Percentiles rank a stretch among this genome's conserved stretches.
Conservation (phyloP, 345 rosid species). For the Sisymbrium altissimum region DNA sequence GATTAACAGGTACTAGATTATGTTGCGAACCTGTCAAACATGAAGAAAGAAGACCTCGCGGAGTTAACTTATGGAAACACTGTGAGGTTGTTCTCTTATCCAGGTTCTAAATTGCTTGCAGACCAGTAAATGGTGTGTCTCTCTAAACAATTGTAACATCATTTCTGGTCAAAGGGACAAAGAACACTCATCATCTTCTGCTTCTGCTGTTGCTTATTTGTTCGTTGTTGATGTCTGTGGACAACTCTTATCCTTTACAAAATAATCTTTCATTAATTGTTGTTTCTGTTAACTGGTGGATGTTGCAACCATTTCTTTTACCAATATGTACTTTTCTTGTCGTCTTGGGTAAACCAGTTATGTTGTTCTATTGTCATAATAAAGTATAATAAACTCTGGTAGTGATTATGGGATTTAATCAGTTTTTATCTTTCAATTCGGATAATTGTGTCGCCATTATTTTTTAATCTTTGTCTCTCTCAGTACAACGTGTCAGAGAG, state of each 20-base stretch:
- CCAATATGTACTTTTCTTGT: not conserved
- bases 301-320: not conserved
- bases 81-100: constrained; percentile 55
- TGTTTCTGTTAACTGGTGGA: not conserved
- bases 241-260: not conserved
- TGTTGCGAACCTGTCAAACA: constrained; percentile 65
- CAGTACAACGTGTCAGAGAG: not conserved
- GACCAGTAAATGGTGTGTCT: not conserved
- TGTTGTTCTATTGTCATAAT: not conserved
- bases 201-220: not conserved
- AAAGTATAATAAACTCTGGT: not conserved
- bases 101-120: constrained; percentile 41
- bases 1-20: constrained; percentile 53
- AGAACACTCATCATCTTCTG: not conserved
- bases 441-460: not conserved
- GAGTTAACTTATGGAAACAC: constrained; percentile 60
- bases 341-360: not conserved
- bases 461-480: not conserved
- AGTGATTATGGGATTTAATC: not conserved
- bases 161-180: not conserved
- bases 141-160: not conserved
- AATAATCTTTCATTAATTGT: not conserved
- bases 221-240: not conserved
- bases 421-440: not conserved
- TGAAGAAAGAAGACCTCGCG: constrained; percentile 61